Percentiles rank a stretch among this genome's conserved stretches.
These are phyloP conservation scores for Epichloe amarillans DNA, from an alignment of 2,329 filamentous ascomycete species.

Conservation along the genomic window DNA sequence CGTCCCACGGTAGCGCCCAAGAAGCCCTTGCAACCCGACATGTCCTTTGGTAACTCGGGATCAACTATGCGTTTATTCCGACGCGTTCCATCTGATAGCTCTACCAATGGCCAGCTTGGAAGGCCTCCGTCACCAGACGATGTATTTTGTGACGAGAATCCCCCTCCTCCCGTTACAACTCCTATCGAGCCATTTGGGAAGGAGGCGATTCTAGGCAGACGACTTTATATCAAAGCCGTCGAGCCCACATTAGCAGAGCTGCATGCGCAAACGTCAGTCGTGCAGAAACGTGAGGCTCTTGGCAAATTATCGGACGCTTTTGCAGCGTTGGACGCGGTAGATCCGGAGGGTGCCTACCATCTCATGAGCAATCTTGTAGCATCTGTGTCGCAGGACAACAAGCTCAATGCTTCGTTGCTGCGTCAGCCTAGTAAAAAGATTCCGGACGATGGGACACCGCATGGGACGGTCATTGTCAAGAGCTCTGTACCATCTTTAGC, in stretches of 20 bases:
- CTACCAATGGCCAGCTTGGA: constrained; percentile 27
- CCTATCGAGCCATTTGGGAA: constrained; percentile 53
- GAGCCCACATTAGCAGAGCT: constrained; percentile 76
- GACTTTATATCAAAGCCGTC: constrained; percentile 67
- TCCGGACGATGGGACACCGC: constrained; percentile 31
- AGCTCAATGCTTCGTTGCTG: constrained; percentile 41
- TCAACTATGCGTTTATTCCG: constrained; percentile 89
- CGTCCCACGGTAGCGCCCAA: constrained; percentile 38
- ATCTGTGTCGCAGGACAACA: constrained; percentile 56
- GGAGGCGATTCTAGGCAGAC: constrained; percentile 69
- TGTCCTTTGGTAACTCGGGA: constrained; percentile 86
- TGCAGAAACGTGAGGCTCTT: constrained; percentile 67
- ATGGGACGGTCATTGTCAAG: constrained; percentile 46
- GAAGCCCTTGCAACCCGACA: constrained; percentile 73
- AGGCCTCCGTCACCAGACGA: constrained; percentile 25
- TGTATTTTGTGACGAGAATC: constrained; percentile 48
- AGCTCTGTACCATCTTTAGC: constrained; percentile 26
- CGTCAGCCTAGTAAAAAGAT: constrained; percentile 25
- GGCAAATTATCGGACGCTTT: constrained; percentile 77
- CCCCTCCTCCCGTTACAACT: constrained; percentile 31
- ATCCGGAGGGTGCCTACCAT: constrained; percentile 82
- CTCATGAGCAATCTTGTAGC: constrained; percentile 66
- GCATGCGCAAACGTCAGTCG: constrained; percentile 59
- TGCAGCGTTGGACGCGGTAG: constrained; percentile 67
- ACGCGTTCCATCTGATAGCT: constrained; percentile 62